A percentile compares a stretch with the other conserved stretches of the same genome.
Conservation (phyloP, 345 rosid species). For the Jatropha curcas region DNA sequence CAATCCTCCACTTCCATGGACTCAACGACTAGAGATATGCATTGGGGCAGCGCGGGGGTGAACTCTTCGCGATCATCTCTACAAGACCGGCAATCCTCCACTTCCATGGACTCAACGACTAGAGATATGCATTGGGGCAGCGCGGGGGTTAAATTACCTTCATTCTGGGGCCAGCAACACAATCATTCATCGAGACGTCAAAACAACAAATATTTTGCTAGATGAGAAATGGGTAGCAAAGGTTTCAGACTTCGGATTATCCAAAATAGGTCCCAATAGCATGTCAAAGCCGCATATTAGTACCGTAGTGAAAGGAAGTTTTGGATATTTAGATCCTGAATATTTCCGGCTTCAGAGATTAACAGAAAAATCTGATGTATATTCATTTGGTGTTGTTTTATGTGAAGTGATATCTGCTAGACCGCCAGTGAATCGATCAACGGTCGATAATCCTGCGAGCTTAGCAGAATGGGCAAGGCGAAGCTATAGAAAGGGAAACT, state of each 20-base stretch:
- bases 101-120: conserved; percentile 38
- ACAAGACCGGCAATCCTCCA: conserved; percentile 15
- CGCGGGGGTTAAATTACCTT: conserved; percentile 19
- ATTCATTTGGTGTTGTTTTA: conserved; percentile 16
- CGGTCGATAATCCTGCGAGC: neutral
- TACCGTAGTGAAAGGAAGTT: conserved; percentile 41
- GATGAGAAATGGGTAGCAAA: conserved; percentile 22
- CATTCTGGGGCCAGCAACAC: conserved; percentile 13
- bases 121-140: conserved; percentile 40
- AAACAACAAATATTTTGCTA: conserved; percentile 39
- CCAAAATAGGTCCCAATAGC: conserved; percentile 28
- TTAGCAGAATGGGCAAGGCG: conserved; percentile 10
- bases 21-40: no score
- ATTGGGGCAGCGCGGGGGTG: no score
- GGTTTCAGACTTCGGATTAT: conserved; percentile 44
- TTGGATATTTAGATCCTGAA: conserved; percentile 45
- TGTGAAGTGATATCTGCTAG: conserved; percentile 10
- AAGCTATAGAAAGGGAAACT: conserved; percentile 9
- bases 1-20: no score
- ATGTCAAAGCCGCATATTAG: conserved; percentile 33
- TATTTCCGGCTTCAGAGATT: conserved; percentile 30
- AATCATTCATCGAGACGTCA: conserved; percentile 41
- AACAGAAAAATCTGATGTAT: conserved; percentile 40
- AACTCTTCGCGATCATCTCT: conserved; percentile 21
- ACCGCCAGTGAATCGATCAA: neutral